phyloP scores from a whole-genome alignment of 345 rosid genomes.

The Euphorbia pulcherrima region DNA sequence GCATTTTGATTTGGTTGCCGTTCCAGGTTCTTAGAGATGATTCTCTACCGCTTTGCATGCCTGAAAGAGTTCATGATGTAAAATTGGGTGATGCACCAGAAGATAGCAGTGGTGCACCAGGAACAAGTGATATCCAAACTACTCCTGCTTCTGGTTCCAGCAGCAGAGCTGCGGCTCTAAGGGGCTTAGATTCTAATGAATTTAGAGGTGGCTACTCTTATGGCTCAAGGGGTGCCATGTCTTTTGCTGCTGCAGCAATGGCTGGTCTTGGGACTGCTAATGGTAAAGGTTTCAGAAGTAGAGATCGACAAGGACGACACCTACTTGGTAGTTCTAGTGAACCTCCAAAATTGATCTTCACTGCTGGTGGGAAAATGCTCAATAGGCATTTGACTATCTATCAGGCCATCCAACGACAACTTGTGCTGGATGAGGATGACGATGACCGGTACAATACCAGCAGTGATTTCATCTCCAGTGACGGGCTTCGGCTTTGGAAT shows the following conservation, averaged over 20 bases:
- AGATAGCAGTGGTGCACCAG: slow-evolving; percentile 42
- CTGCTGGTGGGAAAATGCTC: slow-evolving; percentile 87
- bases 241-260: slow-evolving; percentile 98
- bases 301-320: slow-evolving; percentile 85
- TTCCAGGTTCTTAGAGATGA: slow-evolving; percentile 78
- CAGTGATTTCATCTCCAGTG: slow-evolving; percentile 77
- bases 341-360: slow-evolving; percentile 71
- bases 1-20: slow-evolving; percentile 6
- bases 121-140: slow-evolving; percentile 50
- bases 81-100: slow-evolving; percentile 82
- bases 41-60: slow-evolving; percentile 80
- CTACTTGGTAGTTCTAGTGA: slow-evolving; percentile 59
- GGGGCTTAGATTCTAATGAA: slow-evolving; percentile 72
- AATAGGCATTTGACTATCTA: slow-evolving; percentile 91
- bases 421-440: slow-evolving; percentile 82
- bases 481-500: slow-evolving; percentile 84
- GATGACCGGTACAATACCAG: slow-evolving; percentile 83
- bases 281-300: slow-evolving; percentile 86
- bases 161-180: slow-evolving; percentile 61
- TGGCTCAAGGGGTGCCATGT: slow-evolving; percentile 90
- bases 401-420: slow-evolving; percentile 96
- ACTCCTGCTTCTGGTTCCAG: slow-evolving; percentile 78
- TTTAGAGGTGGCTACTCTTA: slow-evolving; percentile 62
- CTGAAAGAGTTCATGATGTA: slow-evolving; percentile 96
- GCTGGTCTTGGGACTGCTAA: slow-evolving; percentile 92